Conservation (phyloP, 257 asterid species). For the Orobanche coerulescens region DNA sequence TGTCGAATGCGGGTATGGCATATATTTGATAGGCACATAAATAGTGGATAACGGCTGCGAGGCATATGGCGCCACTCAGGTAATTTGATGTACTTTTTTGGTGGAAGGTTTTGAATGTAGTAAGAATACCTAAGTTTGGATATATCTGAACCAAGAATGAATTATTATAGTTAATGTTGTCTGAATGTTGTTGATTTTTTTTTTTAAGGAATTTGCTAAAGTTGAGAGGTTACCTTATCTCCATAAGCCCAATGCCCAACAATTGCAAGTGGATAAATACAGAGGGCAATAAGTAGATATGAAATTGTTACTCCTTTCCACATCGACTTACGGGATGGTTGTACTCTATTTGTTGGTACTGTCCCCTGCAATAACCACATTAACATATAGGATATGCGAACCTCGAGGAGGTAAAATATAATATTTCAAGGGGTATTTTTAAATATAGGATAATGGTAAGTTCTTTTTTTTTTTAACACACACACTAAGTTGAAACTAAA, state of each 20-base stretch:
- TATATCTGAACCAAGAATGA: conserved; percentile 28
- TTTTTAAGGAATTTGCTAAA: no score
- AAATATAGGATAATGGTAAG: no score
- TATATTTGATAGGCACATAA: conserved; percentile 57
- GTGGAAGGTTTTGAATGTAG: conserved; percentile 29
- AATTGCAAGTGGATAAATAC: conserved; percentile 51
- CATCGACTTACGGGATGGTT: conserved; percentile 38
- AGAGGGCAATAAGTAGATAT: conserved; percentile 29
- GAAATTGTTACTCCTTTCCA: conserved; percentile 57
- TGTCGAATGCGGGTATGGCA: conserved; percentile 65
- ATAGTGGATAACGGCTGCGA: conserved; percentile 36
- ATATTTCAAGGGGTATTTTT: no score
- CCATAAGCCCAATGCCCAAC: conserved; percentile 65
- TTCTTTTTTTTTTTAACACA: no score
- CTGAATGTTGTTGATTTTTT: background rate
- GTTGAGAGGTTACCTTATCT: conserved; percentile 28
- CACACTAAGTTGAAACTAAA: no score
- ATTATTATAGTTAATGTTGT: background rate
- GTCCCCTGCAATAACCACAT: conserved; percentile 66
- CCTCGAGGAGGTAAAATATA: no score
- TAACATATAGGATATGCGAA: no score
- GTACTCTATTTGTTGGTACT: conserved; percentile 29
- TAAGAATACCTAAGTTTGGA: conserved; percentile 31
- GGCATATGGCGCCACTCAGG: conserved; percentile 27
- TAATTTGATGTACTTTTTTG: conserved; percentile 30